phyloP scores from a whole-genome alignment of 1,139 yeast genomes.

The Taphrina populina region DNA sequence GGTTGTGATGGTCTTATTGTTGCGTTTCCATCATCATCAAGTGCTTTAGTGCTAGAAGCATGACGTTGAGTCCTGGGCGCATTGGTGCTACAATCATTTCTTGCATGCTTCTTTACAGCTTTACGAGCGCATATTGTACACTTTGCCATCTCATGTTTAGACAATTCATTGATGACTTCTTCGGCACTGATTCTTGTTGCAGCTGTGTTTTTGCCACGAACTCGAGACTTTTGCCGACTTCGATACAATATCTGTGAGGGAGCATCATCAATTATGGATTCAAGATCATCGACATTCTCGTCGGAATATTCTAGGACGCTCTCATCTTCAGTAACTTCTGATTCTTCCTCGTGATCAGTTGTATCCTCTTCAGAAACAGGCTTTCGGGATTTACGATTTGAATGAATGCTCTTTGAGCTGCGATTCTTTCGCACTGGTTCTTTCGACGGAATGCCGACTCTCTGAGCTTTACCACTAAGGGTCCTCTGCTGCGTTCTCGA shows the following conservation, averaged over 20 bases:
- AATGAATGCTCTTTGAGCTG: not conserved
- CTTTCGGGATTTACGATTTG: not conserved
- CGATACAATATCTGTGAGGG: slow-evolving; percentile 16
- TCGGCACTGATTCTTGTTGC: slow-evolving; percentile 33
- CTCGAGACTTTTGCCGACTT: slow-evolving; percentile 6
- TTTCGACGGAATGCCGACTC: not conserved
- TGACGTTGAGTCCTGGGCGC: not conserved
- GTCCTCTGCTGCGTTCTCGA: not conserved
- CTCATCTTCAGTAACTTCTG: not conserved
- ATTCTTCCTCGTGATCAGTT: not conserved
- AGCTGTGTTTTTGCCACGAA: not conserved
- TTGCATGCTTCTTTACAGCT: slow-evolving; percentile 18
- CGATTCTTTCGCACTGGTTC: not conserved
- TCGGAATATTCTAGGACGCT: not conserved
- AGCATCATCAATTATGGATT: slow-evolving; percentile 10
- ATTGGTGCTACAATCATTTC: not conserved
- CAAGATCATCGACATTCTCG: slow-evolving; percentile 6
- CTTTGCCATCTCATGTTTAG: slow-evolving; percentile 36
- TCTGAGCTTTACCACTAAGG: not conserved
- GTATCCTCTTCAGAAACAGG: slow-evolving; percentile 8
- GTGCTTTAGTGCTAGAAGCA: not conserved
- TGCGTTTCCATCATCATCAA: slow-evolving; percentile 40
- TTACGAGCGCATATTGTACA: slow-evolving; percentile 39
- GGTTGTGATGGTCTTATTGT: slow-evolving; percentile 44
- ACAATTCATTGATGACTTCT: slow-evolving; percentile 35